A percentile compares a stretch with the other conserved stretches of the same genome.
Evolutionary conservation across 1,284 basidiomycete genomes (phyloP).

Genomic region (Schizophyllum amplum): DNA sequence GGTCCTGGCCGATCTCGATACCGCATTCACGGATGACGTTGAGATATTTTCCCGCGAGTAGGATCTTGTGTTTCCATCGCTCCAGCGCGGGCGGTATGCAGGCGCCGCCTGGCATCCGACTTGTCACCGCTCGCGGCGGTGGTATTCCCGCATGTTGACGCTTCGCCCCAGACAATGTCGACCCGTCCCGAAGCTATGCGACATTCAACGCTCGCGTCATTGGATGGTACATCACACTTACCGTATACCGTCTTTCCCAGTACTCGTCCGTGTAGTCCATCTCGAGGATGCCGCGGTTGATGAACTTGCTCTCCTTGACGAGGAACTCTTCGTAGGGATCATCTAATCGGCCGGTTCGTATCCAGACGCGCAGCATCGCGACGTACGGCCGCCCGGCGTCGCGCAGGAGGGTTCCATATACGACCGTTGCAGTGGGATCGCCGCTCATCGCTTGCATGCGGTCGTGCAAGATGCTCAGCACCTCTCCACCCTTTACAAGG

Average conservation of each 20-base stretch:
- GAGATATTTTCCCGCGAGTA: slow-evolving; percentile 91
- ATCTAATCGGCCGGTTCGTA: slow-evolving; percentile 67
- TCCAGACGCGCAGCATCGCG: slow-evolving; percentile 80
- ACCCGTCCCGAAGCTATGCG: slow-evolving; percentile 71
- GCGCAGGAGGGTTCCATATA: slow-evolving; percentile 72
- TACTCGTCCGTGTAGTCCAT: slow-evolving; percentile 95
- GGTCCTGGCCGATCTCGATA: slow-evolving; percentile 60
- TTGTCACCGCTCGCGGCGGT: slow-evolving; percentile 54
- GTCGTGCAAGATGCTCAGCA: slow-evolving; percentile 79
- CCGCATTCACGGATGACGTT: slow-evolving; percentile 96
- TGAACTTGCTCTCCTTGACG: slow-evolving; percentile 88
- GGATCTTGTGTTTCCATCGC: slow-evolving; percentile 90
- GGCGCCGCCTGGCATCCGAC: slow-evolving; percentile 84
- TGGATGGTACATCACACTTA: slow-evolving; percentile 28
- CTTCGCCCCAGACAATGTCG: slow-evolving; percentile 55
- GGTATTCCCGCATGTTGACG: slow-evolving; percentile 70
- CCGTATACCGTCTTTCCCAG: slow-evolving; percentile 91
- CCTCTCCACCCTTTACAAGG: slow-evolving; percentile 81
- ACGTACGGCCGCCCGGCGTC: slow-evolving; percentile 84
- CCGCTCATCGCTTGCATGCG: slow-evolving; percentile 81
- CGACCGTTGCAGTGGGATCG: slow-evolving; percentile 76
- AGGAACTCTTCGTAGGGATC: slow-evolving; percentile 92
- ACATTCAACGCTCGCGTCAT: slow-evolving; percentile 4
- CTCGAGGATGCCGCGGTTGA: slow-evolving; percentile 80
- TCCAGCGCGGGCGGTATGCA: slow-evolving; percentile 85